Conservation (phyloP, 805 yeast genomes). For the Yamadazyma sp. region DNA sequence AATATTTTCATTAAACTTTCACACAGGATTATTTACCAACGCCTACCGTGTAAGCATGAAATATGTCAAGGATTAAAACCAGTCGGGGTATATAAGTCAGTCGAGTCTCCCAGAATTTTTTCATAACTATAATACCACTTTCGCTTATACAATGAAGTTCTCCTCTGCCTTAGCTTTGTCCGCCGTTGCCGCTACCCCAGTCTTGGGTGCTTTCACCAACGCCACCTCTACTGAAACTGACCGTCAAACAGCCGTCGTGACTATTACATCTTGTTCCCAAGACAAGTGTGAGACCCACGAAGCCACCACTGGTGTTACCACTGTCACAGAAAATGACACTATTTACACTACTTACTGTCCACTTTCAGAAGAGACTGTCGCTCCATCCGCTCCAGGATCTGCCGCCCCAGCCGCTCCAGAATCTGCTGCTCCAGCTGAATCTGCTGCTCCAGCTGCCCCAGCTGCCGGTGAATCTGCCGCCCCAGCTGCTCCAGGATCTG, state of each 20-base stretch:
- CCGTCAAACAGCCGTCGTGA: conserved; percentile 30
- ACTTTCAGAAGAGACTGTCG: conserved; percentile 17
- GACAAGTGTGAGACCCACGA: conserved; percentile 27
- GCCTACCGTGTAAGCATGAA: conserved; percentile 11
- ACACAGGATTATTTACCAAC: no score
- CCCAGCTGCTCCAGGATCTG: conserved; percentile 17
- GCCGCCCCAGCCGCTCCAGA: conserved; percentile 20
- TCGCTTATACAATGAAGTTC: conserved; percentile 32
- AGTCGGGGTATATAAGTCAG: conserved; percentile 2
- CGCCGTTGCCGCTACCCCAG: conserved; percentile 28
- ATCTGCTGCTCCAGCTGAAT: conserved; percentile 24
- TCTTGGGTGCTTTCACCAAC: conserved; percentile 31
- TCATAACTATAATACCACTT: conserved; percentile 2
- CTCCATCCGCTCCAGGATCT: conserved; percentile 22
- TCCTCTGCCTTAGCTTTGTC: conserved; percentile 30
- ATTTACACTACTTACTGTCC: conserved; percentile 38
- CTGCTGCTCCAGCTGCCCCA: conserved; percentile 21
- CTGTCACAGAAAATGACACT: conserved; percentile 31
- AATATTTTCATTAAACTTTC: no score
- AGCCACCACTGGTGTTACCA: conserved; percentile 39
- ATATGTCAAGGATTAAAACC: conserved; percentile 6
- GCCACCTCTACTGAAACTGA: conserved; percentile 29
- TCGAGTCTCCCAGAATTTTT: background rate
- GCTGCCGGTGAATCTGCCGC: conserved; percentile 14
- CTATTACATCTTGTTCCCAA: conserved; percentile 38